Evolutionary conservation across 371 early-diverging fungal species (phyloP), one percentile per base, ranked within the genome.

Genomic region (Lichtheimia ornata): DNA sequence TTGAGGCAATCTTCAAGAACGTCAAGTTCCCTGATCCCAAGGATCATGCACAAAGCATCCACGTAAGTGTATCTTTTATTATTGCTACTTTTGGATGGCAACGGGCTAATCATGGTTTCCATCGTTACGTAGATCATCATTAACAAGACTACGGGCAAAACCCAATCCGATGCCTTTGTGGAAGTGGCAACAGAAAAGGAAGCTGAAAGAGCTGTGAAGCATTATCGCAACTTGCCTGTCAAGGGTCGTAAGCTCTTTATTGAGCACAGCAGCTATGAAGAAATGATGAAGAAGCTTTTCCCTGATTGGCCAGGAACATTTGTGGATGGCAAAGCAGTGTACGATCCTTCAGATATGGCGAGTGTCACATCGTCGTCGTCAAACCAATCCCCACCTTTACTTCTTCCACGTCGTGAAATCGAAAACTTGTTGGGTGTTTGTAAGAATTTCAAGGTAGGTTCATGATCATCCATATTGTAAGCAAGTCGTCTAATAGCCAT

Each of bases 381-480:
- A 0, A 24, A 27, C 22, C 24, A 28, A 17, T 49, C 47, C 0
- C 43, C 47, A 14, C 71, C 59, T 12, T 71, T 76, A 2, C 81
- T 85, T 58, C 68, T 87, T n/a, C 67, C 74, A 11, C 71, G 87
- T 3, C 76, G 80, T 11, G 87, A 88, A 52, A 84, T 85, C 64
- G 84, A 84, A 51, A 65, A 77, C 0, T 61, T 87, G 2, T 63
- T 87, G 27, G 69, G 72, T 0, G 72, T 84, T 5, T 87, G 89
- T 61, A 73, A 83, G n/a, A 81, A 84, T 54, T 86, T 81, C 70
- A 85, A 86, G 76, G 87, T 84, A 76, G 9, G 25, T 9, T 0
- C 14, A 35, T 18, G 18, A 15, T 50, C 3, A 12, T 3, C 14
- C 22, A 47, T 20, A 30, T 1, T 6, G 3, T 30, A n/a, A 18